Percentiles rank a stretch among this genome's conserved stretches.
These are phyloP conservation scores for Cubamyces lactineus DNA, from an alignment of 768 basidiomycete species.

Conservation along the genomic window DNA sequence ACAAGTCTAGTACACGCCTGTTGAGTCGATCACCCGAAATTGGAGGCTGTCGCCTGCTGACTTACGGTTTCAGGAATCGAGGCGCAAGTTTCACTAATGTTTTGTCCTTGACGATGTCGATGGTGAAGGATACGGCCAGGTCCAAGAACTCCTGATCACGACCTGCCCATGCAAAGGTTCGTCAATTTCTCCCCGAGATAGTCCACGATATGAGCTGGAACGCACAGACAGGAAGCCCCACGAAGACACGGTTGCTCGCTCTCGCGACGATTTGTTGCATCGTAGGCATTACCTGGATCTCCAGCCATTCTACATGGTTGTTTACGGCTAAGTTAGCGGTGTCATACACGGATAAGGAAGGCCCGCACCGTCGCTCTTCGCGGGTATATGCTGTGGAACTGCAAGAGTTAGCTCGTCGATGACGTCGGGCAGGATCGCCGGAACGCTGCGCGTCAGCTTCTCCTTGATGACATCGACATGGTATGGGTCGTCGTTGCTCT, in stretches of 20 bases:
- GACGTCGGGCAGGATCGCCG: constrained; percentile 27
- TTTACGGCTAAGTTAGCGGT: no score
- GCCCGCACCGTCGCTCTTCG: constrained; percentile 18
- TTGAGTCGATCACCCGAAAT: background rate
- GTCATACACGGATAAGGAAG: background rate
- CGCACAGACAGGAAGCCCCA: constrained; percentile 40
- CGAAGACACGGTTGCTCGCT: constrained; percentile 38
- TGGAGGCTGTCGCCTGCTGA: background rate
- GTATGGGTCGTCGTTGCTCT: constrained; percentile 22
- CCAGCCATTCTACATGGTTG: constrained; percentile 34
- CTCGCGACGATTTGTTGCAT: constrained; percentile 35
- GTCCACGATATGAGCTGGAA: background rate
- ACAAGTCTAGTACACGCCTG: constrained; percentile 15
- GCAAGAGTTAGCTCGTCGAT: constrained; percentile 32
- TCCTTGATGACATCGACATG: constrained; percentile 32
- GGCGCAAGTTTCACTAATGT: constrained; percentile 39
- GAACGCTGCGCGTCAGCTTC: constrained; percentile 33
- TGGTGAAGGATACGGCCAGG: constrained; percentile 39
- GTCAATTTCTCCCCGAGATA: background rate
- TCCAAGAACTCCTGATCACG: constrained; percentile 35
- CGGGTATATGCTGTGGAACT: constrained; percentile 36
- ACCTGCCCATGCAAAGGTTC: constrained; percentile 25
- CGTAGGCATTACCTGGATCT: constrained; percentile 24
- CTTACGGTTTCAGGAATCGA: constrained; percentile 40
- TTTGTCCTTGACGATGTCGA: constrained; percentile 34